A percentile compares a stretch with the other conserved stretches of the same genome.
Conservation (phyloP, 1,284 basidiomycete genomes). For the Puccinia coronata region DNA sequence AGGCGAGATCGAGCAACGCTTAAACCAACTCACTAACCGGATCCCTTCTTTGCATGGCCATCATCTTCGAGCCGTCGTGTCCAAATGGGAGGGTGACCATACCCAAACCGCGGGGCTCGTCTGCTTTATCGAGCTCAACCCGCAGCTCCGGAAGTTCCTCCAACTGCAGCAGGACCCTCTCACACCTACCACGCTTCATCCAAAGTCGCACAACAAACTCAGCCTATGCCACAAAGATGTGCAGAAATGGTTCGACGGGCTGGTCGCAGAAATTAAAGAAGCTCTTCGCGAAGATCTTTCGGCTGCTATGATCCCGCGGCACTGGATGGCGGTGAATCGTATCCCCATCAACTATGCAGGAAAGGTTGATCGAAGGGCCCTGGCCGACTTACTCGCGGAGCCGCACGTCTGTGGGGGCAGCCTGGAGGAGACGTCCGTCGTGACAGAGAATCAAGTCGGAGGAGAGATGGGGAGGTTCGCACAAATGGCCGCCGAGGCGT, state of each 20-base stretch:
- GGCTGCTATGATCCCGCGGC: constrained; percentile 53
- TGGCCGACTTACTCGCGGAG: constrained; percentile 47
- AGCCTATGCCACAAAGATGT: background rate
- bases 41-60: constrained; percentile 22
- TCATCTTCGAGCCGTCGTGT: constrained; percentile 52
- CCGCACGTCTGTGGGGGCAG: constrained; percentile 34
- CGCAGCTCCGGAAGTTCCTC: constrained; percentile 1
- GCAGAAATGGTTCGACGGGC: constrained; percentile 24
- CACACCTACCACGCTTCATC: background rate
- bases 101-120: constrained; percentile 51
- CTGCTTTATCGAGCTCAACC: constrained; percentile 42
- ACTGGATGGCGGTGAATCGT: constrained; percentile 52
- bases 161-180: background rate
- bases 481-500: constrained; percentile 50
- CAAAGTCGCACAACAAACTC: background rate
- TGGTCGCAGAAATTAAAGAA: constrained; percentile 48
- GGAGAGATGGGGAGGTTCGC: constrained; percentile 31
- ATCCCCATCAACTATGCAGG: constrained; percentile 54
- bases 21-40: constrained; percentile 43
- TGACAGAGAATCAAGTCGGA: background rate
- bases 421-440: constrained; percentile 30
- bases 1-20: constrained; percentile 54
- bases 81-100: constrained; percentile 51
- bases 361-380: constrained; percentile 53
- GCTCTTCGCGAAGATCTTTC: constrained; percentile 51